Evolutionary conservation across 805 yeast genomes (phyloP).

Genomic region (Grigorovia yakushimaensis): DNA sequence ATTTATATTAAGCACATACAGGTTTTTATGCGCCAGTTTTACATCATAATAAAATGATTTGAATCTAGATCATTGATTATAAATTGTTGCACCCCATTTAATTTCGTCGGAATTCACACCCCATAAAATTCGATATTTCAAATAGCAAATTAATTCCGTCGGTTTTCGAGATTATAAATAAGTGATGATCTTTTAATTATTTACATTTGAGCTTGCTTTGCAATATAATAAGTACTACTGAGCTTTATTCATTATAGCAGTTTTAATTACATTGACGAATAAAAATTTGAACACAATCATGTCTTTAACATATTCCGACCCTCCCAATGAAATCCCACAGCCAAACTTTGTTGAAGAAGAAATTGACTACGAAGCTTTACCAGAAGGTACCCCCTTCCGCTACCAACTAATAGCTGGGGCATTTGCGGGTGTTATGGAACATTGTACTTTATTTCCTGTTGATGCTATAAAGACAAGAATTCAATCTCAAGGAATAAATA

Average conservation of each 20-base stretch:
- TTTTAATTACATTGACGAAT: too few relatives aligned
- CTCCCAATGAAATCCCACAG: slow-evolving; percentile 1
- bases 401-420: slow-evolving; percentile 92
- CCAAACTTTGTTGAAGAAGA: slow-evolving; percentile 30
- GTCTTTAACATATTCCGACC: slow-evolving; percentile 3
- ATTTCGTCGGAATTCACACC: not conserved
- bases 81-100: not conserved
- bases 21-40: too few relatives aligned
- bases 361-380: slow-evolving; percentile 85
- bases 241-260: too few relatives aligned
- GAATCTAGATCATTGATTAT: too few relatives aligned
- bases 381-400: slow-evolving; percentile 70
- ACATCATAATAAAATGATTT: too few relatives aligned
- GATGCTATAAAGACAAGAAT: slow-evolving; percentile 94
- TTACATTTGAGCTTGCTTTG: not conserved
- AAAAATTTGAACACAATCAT: too few relatives aligned
- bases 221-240: not conserved
- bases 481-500: slow-evolving; percentile 40
- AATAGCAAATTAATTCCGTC: not conserved
- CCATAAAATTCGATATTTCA: not conserved
- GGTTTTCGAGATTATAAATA: not conserved
- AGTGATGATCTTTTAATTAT: not conserved
- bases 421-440: slow-evolving; percentile 98
- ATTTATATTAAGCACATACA: too few relatives aligned
- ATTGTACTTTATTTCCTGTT: slow-evolving; percentile 91